Evolutionary conservation across 169 alveolate genomes (phyloP).

Genomic region (Plasmodium gallinaceum): DNA sequence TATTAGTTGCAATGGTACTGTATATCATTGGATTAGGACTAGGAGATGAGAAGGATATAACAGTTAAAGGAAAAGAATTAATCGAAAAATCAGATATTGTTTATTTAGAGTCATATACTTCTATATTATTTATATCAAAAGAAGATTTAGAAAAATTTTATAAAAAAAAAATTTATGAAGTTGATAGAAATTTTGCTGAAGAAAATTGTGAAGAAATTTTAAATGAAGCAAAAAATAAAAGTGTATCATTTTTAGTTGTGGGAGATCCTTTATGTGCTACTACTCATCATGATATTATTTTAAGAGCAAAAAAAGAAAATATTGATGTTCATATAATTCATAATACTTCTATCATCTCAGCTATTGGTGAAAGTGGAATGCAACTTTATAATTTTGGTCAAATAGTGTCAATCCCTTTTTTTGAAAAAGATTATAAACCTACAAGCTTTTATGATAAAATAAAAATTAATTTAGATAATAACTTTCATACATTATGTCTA

Average conservation of each 20-base stretch:
- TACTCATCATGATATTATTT: conserved; percentile 95
- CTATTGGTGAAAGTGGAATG: conserved; percentile 86
- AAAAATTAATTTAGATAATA: conserved; percentile 89
- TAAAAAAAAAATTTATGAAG: conserved; percentile 92
- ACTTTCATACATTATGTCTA: conserved; percentile 96
- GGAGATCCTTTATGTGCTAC: conserved; percentile 98
- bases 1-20: conserved; percentile 89
- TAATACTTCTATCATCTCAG: conserved; percentile 89
- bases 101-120: conserved; percentile 95
- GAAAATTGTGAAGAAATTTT: conserved; percentile 92
- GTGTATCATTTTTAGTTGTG: conserved; percentile 93
- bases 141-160: conserved; percentile 83
- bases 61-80: conserved; percentile 93
- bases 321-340: conserved; percentile 94
- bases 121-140: conserved; percentile 90
- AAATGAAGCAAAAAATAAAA: conserved; percentile 88
- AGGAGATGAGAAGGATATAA: conserved; percentile 94
- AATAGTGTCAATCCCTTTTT: conserved; percentile 98
- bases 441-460: conserved; percentile 96
- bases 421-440: conserved; percentile 98
- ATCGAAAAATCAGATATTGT: conserved; percentile 89
- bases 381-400: conserved; percentile 98
- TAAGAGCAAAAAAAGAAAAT: conserved; percentile 93
- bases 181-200: conserved; percentile 96
- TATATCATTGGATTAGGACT: conserved; percentile 95